These are phyloP conservation scores for Venturia oleaginea DNA, from an alignment of 2,329 filamentous ascomycete genomes.

Conservation along the genomic window DNA sequence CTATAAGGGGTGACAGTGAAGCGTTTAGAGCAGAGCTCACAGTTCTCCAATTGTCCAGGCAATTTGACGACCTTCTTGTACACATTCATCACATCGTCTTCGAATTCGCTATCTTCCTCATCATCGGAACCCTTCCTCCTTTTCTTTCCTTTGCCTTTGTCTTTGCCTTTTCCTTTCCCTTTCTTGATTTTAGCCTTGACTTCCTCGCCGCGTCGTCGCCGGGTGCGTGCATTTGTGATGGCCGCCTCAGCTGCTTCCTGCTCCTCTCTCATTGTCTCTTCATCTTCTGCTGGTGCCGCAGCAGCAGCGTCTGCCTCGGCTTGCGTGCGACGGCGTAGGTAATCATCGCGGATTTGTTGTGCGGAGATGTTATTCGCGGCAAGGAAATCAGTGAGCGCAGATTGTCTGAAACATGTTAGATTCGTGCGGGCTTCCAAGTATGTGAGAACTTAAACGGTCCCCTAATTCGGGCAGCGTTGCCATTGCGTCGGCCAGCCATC, in stretches of 20 bases:
- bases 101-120: slow-evolving; percentile 38
- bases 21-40: slow-evolving; percentile 72
- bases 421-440: not conserved
- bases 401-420: slow-evolving; percentile 38
- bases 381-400: slow-evolving; percentile 59
- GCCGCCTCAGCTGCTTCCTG: slow-evolving; percentile 32
- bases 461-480: slow-evolving; percentile 33
- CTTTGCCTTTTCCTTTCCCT: slow-evolving; percentile 25
- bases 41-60: slow-evolving; percentile 85
- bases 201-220: slow-evolving; percentile 18
- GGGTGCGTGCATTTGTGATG: slow-evolving; percentile 16
- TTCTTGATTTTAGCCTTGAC: slow-evolving; percentile 31
- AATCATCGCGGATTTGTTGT: slow-evolving; percentile 51
- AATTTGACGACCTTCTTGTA: slow-evolving; percentile 49
- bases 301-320: slow-evolving; percentile 36
- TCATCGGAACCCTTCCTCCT: slow-evolving; percentile 33
- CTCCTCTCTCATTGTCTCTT: slow-evolving; percentile 27
- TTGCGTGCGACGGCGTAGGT: slow-evolving; percentile 36
- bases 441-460: slow-evolving; percentile 40
- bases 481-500: not conserved
- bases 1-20: slow-evolving; percentile 92
- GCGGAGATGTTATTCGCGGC: slow-evolving; percentile 67
- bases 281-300: slow-evolving; percentile 25
- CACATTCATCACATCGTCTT: slow-evolving; percentile 38
- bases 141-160: slow-evolving; percentile 35